phyloP scores from a whole-genome alignment of 768 basidiomycete genomes.

The Macrolepiota fuliginosa region DNA sequence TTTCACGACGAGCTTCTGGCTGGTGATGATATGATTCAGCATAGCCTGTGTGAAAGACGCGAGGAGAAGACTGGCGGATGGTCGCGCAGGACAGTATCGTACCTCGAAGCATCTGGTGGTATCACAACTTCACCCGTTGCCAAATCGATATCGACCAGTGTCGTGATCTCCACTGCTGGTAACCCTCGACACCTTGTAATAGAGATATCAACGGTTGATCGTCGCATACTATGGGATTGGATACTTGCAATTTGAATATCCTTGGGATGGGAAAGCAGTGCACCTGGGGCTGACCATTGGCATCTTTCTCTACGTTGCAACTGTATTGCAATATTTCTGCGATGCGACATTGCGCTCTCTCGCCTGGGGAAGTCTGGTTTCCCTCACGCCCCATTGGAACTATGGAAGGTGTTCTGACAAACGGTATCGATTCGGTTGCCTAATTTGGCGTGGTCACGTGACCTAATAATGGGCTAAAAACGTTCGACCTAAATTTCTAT shows the following conservation, averaged over 20 bases:
- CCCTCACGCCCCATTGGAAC: neutral
- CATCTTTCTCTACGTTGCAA: conserved; percentile 43
- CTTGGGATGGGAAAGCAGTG: conserved; percentile 76
- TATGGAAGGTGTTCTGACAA: neutral
- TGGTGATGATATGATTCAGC: conserved; percentile 12
- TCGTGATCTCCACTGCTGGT: conserved; percentile 73
- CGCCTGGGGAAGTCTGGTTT: conserved; percentile 2
- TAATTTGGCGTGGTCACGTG: conserved; percentile 26
- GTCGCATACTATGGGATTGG: conserved; percentile 6
- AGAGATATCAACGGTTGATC: conserved; percentile 1
- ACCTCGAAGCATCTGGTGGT: conserved; percentile 25
- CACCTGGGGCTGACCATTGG: conserved; percentile 27
- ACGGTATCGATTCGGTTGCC: neutral
- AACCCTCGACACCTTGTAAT: conserved; percentile 56
- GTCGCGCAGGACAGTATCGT: neutral
- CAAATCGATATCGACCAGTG: conserved; percentile 44
- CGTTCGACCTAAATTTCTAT: conserved; percentile 29
- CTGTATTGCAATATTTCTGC: conserved; percentile 72
- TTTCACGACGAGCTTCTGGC: conserved; percentile 13
- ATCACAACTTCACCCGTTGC: conserved; percentile 50
- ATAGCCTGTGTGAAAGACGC: conserved; percentile 6
- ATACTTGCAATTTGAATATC: conserved; percentile 65
- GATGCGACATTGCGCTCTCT: conserved; percentile 47
- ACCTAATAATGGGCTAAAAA: conserved; percentile 27
- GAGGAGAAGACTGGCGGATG: neutral